Base-by-base conservation (phyloP, 2,329 filamentous ascomycete species). In the Trichocomaceae sp. region DNA sequence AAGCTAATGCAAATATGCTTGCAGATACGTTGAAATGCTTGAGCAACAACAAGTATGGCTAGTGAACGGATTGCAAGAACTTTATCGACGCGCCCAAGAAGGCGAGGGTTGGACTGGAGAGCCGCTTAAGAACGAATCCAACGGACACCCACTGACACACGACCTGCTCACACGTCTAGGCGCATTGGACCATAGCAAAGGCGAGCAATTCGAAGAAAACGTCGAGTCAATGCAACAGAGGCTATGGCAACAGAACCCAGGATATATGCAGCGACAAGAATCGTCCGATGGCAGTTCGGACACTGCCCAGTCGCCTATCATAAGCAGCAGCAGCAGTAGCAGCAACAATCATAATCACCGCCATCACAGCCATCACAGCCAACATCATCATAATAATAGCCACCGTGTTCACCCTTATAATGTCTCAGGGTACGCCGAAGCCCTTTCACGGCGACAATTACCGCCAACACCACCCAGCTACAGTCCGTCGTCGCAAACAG, bases 1-100 rank as follows among this genome's bases (percentile, higher is more conserved):
- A 29, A 35, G 41, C 19, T 17, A 13, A 12, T 26, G 37, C 33
- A 10, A 51, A 52, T 33, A 2, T 42, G 9, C 39, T 22, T 19
- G 7, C 39, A 83, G 81, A 60, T 83, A 83, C 58, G 82, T 85
- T 29, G 83, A 85, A 67, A 83, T 84, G 81, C 77, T 85, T 49
- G 83, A 85, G 63, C 81, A 83, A 63, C 82, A 85, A 72, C 83
- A 85, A 67, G 67, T 72, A 19, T 82, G 83, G 70, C 74, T 85
- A 5, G 82, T 85, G 29, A 72, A 79, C 52, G 83, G 80, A 44
- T 74, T 85, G 5, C 80, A 83, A 64, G 79, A 83, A 66, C 71
- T 84, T 46, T 85, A 85, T 67, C 76, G 73, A 59, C 75, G 79
- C 51, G 64, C 78, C 31, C 69, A 75, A 31, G 73, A 73, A 41